These are phyloP conservation scores for Pseudomicrostroma phylloplanum DNA, from an alignment of 1,284 basidiomycete species.

Conservation along the genomic window DNA sequence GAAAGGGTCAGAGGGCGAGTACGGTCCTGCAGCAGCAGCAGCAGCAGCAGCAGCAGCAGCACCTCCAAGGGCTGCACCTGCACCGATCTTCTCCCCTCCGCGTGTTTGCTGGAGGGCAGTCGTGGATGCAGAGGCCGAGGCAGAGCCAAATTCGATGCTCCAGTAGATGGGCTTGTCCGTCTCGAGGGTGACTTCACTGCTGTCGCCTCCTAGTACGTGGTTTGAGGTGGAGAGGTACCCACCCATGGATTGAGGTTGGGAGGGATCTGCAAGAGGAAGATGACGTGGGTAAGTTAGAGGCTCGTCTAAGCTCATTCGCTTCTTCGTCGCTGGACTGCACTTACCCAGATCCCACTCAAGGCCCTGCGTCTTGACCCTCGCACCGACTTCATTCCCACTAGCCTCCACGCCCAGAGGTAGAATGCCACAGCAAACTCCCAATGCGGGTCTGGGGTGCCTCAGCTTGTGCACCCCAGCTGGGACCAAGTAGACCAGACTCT, in stretches of 20 bases:
- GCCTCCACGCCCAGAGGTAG: conserved; percentile 68
- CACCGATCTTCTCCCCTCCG: no score
- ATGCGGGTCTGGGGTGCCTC: conserved; percentile 23
- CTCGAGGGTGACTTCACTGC: not conserved
- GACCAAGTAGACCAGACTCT: conserved; percentile 82
- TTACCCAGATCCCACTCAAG: conserved; percentile 74
- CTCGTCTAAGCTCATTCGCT: no score
- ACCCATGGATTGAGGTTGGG: conserved; percentile 22
- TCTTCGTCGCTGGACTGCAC: no score
- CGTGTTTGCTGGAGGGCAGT: no score
- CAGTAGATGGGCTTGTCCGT: conserved; percentile 6
- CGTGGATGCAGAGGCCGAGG: no score
- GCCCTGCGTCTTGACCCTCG: conserved; percentile 72
- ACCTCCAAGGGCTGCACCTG: no score
- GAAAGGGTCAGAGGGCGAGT: no score
- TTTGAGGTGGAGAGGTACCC: conserved; percentile 76
- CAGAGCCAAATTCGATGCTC: not conserved
- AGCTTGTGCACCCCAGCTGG: conserved; percentile 59
- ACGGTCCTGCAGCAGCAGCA: no score
- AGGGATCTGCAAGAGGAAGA: not conserved
- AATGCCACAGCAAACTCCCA: conserved; percentile 86
- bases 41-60: no score
- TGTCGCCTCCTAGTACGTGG: conserved; percentile 56
- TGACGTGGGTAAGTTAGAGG: no score
- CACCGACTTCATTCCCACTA: conserved; percentile 51